Conservation (phyloP, 805 yeast genomes). For the Lipomyces starkeyi region DNA sequence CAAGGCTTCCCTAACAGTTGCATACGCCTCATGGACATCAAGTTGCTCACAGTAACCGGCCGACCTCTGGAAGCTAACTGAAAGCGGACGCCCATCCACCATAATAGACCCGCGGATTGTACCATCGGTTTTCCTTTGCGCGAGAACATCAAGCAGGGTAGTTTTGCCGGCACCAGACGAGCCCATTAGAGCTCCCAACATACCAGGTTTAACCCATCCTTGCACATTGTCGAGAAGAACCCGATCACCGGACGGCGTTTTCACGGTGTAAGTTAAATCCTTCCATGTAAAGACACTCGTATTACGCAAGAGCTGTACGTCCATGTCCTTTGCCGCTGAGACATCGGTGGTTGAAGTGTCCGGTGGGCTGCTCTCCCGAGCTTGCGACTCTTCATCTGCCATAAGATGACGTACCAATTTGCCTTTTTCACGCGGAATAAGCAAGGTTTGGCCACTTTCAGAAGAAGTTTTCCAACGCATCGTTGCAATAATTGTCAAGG, state of each 20-base stretch:
- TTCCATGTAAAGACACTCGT: constrained; percentile 74
- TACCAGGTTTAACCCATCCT: constrained; percentile 84
- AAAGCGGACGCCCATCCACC: constrained; percentile 70
- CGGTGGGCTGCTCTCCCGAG: no score
- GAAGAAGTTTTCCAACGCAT: no score
- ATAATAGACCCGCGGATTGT: constrained; percentile 71
- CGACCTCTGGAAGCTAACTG: constrained; percentile 70
- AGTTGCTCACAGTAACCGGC: constrained; percentile 84
- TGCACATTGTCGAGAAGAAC: constrained; percentile 67
- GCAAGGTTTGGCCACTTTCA: constrained; percentile 3
- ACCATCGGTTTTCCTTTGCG: constrained; percentile 72
- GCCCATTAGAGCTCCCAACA: constrained; percentile 79
- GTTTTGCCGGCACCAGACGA: constrained; percentile 84
- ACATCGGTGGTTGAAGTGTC: no score
- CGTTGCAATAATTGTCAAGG: constrained; percentile 27
- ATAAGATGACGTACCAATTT: neutral
- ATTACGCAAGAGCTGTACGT: constrained; percentile 48
- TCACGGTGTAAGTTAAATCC: constrained; percentile 70
- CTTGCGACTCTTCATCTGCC: constrained; percentile 11
- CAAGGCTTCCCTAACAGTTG: constrained; percentile 76
- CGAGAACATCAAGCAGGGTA: constrained; percentile 66
- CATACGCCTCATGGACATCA: constrained; percentile 69
- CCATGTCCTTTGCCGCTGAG: no score
- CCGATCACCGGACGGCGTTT: constrained; percentile 63
- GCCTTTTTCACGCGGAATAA: constrained; percentile 1